These are phyloP conservation scores for Raddia distichophylla DNA, from an alignment of 176 grass and related monocot genomes.

Conservation along the genomic window DNA sequence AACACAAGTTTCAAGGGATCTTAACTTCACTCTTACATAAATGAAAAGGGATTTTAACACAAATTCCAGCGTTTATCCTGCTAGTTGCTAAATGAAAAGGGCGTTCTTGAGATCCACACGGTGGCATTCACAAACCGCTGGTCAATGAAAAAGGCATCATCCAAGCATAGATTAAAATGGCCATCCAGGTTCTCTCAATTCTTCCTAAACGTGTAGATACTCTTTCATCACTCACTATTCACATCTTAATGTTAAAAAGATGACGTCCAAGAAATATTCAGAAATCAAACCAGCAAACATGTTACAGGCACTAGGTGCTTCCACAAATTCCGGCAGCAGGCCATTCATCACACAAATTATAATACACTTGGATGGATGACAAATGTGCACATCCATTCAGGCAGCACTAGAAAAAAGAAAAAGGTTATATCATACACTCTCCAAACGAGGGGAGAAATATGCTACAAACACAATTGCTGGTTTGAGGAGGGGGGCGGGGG, in stretches of 20 bases:
- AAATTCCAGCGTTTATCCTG: too few species aligned
- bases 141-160: background rate
- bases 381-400: background rate
- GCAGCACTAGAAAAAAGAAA: background rate
- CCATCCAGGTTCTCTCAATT: background rate
- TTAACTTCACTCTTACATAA: too few species aligned
- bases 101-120: background rate
- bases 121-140: background rate
- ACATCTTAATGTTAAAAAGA: background rate
- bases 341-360: background rate
- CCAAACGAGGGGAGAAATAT: background rate
- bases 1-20: too few species aligned
- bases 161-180: background rate
- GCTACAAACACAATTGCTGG: background rate
- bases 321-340: background rate
- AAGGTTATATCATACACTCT: background rate
- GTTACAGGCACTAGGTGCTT: background rate
- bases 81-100: background rate
- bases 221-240: background rate
- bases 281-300: background rate
- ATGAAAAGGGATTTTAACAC: too few species aligned
- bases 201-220: background rate
- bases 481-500: background rate
- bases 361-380: constrained; percentile 3
- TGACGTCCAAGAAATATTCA: background rate